These are phyloP conservation scores for Helianthus tuberosus DNA, from an alignment of 129 eudicot species.

Conservation along the genomic window DNA sequence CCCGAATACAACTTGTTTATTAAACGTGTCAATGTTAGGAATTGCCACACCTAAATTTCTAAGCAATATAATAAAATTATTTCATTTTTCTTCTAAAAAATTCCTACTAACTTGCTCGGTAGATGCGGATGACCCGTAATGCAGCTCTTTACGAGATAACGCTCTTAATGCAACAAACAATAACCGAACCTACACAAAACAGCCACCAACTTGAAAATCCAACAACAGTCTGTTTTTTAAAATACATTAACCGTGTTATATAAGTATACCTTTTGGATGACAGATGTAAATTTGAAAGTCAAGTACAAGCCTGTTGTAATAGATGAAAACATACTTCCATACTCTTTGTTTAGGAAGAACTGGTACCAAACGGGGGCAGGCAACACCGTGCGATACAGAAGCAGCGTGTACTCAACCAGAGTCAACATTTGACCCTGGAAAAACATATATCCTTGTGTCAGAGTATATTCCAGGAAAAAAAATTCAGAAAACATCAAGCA, in stretches of 20 bases:
- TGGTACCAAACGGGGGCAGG: constrained; percentile 88
- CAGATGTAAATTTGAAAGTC: constrained; percentile 67
- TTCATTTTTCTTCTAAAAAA: not conserved
- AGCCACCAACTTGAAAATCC: not conserved
- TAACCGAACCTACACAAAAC: constrained; percentile 50
- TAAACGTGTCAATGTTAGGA: not conserved
- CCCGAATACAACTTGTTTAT: not conserved
- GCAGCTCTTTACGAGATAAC: constrained; percentile 56
- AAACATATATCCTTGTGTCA: constrained; percentile 2
- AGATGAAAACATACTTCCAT: constrained; percentile 79
- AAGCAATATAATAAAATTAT: not conserved
- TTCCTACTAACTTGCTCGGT: constrained; percentile 46
- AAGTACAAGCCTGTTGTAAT: constrained; percentile 71
- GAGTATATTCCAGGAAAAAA: constrained; percentile 15
- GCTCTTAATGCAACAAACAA: constrained; percentile 51
- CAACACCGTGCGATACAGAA: constrained; percentile 68
- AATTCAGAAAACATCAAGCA: constrained; percentile 10
- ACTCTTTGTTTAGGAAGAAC: constrained; percentile 75
- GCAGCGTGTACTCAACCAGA: constrained; percentile 64
- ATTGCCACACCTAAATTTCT: not conserved
- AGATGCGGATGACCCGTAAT: constrained; percentile 65
- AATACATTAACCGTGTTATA: not conserved
- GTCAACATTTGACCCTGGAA: constrained; percentile 81
- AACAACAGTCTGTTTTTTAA: not conserved
- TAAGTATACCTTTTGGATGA: constrained; percentile 54